Evolutionary conservation across 805 yeast species (phyloP), one percentile per base, ranked within the genome.

Genomic region (Zygosaccharomyces kombuchaensis): DNA sequence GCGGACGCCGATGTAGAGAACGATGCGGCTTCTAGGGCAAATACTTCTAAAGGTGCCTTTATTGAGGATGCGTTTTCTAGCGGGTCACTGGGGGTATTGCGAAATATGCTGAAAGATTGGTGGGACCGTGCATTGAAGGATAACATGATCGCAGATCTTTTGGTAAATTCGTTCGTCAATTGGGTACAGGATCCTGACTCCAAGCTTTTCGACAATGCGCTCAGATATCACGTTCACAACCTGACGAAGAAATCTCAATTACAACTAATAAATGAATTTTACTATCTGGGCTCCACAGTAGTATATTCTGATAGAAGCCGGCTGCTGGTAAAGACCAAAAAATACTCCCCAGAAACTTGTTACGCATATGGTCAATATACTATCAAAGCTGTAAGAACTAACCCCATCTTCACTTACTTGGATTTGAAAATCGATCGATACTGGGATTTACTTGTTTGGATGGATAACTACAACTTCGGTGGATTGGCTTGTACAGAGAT

Each of bases 381-480:
- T 35, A 74, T 86, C 22, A 83, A 84, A 53, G 81, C 95, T 1
- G 80, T 87, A 2, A 73, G 96, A 57, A 73, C 88, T 0, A 85
- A 82, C 55, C 91, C 95, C 0, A 66, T 89, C 53, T 93, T 93
- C 69, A 80, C 83, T 54, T 89, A 81, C 62, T 68, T 93, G 54
- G 97, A 90, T 54, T 66, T 93, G 52, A 68, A 70, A 16, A 82
- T 91, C 34, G 75, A 72, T 9, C 81, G 80, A 57, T 89, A 87
- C 60, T 93, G 99, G 99, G 97, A 93, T 62, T 59, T 84, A n/a
- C 69, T 93, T 52, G 69, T 93, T 2, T 95, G 97, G 98, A 86
- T 91, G 95, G 96, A 93, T 62, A 82, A 84, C 55, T 79, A 78
- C 57, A 93, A 93, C 59, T 89, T 74, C 64, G 85, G 95, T 35